Conservation (phyloP, 768 basidiomycete genomes). For the Serendipita vermifera region DNA sequence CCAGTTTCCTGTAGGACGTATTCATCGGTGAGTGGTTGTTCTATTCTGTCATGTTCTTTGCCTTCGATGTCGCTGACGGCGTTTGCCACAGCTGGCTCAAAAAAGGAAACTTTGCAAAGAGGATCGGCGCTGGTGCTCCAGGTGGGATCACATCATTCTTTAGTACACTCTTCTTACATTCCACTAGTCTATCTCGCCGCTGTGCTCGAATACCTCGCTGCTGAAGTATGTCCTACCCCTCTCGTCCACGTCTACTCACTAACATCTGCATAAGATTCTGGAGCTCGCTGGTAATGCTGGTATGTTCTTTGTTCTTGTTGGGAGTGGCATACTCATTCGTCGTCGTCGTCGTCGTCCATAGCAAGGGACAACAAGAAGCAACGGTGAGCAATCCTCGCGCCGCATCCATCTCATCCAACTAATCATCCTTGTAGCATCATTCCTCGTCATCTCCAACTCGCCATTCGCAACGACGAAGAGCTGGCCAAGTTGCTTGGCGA, state of each 20-base stretch:
- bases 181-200: neutral
- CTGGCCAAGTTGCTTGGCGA: slow-evolving; percentile 33
- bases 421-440: slow-evolving; percentile 27
- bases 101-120: slow-evolving; percentile 29
- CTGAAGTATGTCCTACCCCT: too few species aligned
- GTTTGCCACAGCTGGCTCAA: slow-evolving; percentile 25
- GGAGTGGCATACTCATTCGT: too few species aligned
- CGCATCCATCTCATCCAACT: neutral
- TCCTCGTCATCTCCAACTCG: slow-evolving; percentile 36
- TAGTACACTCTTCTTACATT: neutral
- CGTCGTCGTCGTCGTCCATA: too few species aligned
- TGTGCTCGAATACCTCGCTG: slow-evolving; percentile 83
- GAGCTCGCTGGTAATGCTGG: slow-evolving; percentile 80
- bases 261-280: too few species aligned
- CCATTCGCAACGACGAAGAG: slow-evolving; percentile 33
- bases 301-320: slow-evolving; percentile 31
- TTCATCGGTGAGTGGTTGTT: slow-evolving; percentile 41
- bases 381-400: slow-evolving; percentile 26
- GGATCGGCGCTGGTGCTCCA: slow-evolving; percentile 29
- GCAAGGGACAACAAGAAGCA: slow-evolving; percentile 84
- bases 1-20: slow-evolving; percentile 85
- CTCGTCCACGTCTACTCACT: too few species aligned
- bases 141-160: slow-evolving; percentile 51
- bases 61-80: neutral
- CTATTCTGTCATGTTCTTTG: too few species aligned